These are phyloP conservation scores for Phalaenopsis aphrodite DNA, from an alignment of 106 monocot genomes.

Conservation along the genomic window DNA sequence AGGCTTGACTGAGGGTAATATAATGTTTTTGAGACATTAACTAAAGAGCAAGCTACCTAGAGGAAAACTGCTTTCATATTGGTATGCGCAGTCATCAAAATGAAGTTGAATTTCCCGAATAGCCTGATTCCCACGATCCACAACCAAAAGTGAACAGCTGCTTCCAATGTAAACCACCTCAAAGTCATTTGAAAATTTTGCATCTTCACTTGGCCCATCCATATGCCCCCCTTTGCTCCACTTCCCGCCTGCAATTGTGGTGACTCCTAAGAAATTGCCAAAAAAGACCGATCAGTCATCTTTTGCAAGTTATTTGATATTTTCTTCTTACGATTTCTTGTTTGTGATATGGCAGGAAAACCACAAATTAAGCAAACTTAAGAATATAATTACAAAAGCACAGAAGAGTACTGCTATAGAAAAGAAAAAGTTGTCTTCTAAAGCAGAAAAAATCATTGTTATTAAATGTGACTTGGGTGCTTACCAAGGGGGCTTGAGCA, in stretches of 20 bases:
- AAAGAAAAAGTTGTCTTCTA: background rate
- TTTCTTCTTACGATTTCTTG: background rate
- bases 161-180: constrained; percentile 85
- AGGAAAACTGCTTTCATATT: constrained; percentile 73
- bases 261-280: constrained; percentile 62
- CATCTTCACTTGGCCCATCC: constrained; percentile 93
- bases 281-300: background rate
- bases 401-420: background rate
- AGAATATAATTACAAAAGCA: background rate
- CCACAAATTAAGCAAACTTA: background rate
- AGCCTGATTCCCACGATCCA: constrained; percentile 91
- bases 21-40: background rate
- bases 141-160: constrained; percentile 93
- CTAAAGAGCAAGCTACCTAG: constrained; percentile 36
- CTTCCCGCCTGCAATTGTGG: constrained; percentile 93
- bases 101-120: constrained; percentile 94
- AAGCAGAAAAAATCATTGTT: too few relatives aligned
- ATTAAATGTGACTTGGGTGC: too few relatives aligned
- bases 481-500: too few relatives aligned
- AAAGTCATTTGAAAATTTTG: constrained; percentile 93
- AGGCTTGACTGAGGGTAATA: background rate
- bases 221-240: constrained; percentile 75
- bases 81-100: constrained; percentile 92
- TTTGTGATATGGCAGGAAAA: background rate
- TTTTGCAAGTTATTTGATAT: background rate